These are phyloP conservation scores for Eutrema heterophyllum DNA, from an alignment of 345 rosid species.

Conservation along the genomic window DNA sequence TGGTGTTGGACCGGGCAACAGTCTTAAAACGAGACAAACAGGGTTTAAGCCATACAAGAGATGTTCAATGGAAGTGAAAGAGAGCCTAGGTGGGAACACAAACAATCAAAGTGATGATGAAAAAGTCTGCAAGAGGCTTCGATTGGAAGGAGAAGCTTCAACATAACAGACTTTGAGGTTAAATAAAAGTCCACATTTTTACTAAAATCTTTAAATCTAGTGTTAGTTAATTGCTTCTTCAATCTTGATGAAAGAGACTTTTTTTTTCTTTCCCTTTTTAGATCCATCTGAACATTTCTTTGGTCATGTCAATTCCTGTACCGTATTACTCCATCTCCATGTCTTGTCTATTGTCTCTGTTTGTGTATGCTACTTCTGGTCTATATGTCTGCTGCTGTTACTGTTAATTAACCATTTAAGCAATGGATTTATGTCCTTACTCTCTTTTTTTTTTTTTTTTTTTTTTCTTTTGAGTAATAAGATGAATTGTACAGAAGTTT, in stretches of 20 bases:
- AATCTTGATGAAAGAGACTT: conserved; percentile 9
- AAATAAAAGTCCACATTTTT: conserved; percentile 1
- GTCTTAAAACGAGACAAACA: conserved; percentile 50
- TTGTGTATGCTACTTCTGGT: conserved; percentile 26
- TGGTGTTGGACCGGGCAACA: conserved; percentile 51
- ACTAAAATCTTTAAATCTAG: conserved; percentile 14
- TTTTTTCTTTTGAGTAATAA: not conserved
- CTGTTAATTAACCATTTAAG: conserved; percentile 19
- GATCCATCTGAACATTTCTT: conserved; percentile 26
- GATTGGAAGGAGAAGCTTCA: conserved; percentile 70
- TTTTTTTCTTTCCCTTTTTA: not conserved
- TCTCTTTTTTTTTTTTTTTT: not conserved
- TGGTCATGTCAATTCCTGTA: conserved; percentile 19
- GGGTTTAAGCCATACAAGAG: conserved; percentile 98
- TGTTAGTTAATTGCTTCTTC: conserved; percentile 11
- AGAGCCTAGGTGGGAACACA: conserved; percentile 39
- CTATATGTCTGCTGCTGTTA: conserved; percentile 23
- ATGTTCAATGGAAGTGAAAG: conserved; percentile 78
- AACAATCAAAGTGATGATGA: conserved; percentile 64
- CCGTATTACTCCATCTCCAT: conserved; percentile 2
- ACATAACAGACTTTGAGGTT: conserved; percentile 32
- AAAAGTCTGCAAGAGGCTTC: conserved; percentile 76
- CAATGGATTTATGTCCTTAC: conserved; percentile 23
- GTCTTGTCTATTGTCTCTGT: conserved; percentile 13
- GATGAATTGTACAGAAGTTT: conserved; percentile 5